phyloP scores from a whole-genome alignment of 2,329 filamentous ascomycete genomes.

The Colletotrichum caudatum region DNA sequence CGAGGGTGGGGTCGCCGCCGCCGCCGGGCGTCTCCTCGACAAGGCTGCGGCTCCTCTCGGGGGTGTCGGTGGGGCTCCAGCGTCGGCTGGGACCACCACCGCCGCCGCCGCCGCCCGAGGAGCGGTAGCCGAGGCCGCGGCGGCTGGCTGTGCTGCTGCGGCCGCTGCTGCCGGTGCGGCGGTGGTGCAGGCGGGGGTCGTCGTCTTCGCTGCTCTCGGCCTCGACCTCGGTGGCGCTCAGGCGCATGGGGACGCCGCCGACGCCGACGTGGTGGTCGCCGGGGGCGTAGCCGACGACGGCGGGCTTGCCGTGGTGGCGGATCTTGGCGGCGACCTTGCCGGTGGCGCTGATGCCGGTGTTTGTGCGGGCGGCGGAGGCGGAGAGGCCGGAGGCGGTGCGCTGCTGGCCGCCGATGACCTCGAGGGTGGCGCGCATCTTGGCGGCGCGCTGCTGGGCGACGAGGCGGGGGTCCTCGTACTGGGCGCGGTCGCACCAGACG shows the following conservation, averaged over 20 bases:
- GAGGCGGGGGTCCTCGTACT: slow-evolving; percentile 89
- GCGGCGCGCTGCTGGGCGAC: slow-evolving; percentile 86
- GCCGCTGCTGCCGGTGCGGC: slow-evolving; percentile 80
- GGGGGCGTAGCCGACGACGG: slow-evolving; percentile 81
- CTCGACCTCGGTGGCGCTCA: slow-evolving; percentile 96
- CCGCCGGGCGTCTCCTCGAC: slow-evolving; percentile 55
- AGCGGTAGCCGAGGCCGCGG: slow-evolving; percentile 62
- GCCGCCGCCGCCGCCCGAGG: slow-evolving; percentile 64
- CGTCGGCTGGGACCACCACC: slow-evolving; percentile 56
- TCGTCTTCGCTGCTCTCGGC: slow-evolving; percentile 87
- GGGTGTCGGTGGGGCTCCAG: slow-evolving; percentile 67
- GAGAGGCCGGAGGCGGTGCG: slow-evolving; percentile 59
- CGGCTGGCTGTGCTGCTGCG: slow-evolving; percentile 71
- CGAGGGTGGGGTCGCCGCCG: slow-evolving; percentile 6
- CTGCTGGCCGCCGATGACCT: slow-evolving; percentile 77
- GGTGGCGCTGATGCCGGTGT: slow-evolving; percentile 71
- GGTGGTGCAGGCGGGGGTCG: slow-evolving; percentile 71
- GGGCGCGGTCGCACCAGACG: slow-evolving; percentile 96
- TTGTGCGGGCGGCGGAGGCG: slow-evolving; percentile 64
- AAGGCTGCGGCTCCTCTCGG: slow-evolving; percentile 66
- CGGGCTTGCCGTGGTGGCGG: slow-evolving; percentile 85
- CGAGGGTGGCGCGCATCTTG: slow-evolving; percentile 85
- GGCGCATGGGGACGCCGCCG: slow-evolving; percentile 86
- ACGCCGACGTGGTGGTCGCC: slow-evolving; percentile 80
- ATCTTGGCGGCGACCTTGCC: slow-evolving; percentile 86